Evolutionary conservation across 306 rosid species (phyloP).

Genomic region (Pterocarpus macrocarpus): DNA sequence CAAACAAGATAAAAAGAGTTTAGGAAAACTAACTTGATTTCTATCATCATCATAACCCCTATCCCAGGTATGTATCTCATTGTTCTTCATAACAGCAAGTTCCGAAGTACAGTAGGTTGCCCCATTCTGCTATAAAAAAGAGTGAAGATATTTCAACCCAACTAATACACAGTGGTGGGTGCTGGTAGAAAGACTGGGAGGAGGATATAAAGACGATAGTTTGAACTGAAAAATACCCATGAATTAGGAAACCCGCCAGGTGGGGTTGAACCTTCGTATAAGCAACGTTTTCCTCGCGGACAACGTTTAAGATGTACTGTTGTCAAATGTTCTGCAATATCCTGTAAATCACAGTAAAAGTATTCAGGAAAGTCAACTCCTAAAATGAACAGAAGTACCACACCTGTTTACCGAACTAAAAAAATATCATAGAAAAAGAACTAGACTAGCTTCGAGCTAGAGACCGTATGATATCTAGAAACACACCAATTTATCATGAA

Average conservation of each 20-base stretch:
- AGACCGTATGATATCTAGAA: slow-evolving; percentile 3
- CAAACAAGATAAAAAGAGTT: slow-evolving; percentile 28
- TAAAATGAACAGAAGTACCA: slow-evolving; percentile 6
- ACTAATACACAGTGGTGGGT: slow-evolving; percentile 3
- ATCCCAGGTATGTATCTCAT: slow-evolving; percentile 95
- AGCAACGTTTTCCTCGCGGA: slow-evolving; percentile 95
- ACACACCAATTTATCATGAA: slow-evolving; percentile 21
- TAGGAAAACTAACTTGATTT: slow-evolving; percentile 74
- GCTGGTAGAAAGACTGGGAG: not conserved
- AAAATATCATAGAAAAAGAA: not conserved
- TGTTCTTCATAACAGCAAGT: slow-evolving; percentile 83
- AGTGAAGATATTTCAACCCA: slow-evolving; percentile 31
- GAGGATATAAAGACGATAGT: slow-evolving; percentile 5
- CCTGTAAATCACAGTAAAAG: slow-evolving; percentile 60
- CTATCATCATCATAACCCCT: slow-evolving; percentile 88
- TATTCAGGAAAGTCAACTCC: slow-evolving; percentile 20
- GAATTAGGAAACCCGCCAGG: slow-evolving; percentile 95
- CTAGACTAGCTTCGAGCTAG: slow-evolving; percentile 5
- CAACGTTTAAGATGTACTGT: slow-evolving; percentile 86
- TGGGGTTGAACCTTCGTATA: slow-evolving; percentile 97
- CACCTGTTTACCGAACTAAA: not conserved
- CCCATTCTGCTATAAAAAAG: slow-evolving; percentile 75
- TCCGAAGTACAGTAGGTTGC: slow-evolving; percentile 86
- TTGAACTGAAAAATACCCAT: slow-evolving; percentile 73
- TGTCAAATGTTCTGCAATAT: slow-evolving; percentile 92